Evolutionary conservation across 1,284 basidiomycete genomes (phyloP), one percentile per base, ranked within the genome.

Genomic region (Spongispora temasekensis): DNA sequence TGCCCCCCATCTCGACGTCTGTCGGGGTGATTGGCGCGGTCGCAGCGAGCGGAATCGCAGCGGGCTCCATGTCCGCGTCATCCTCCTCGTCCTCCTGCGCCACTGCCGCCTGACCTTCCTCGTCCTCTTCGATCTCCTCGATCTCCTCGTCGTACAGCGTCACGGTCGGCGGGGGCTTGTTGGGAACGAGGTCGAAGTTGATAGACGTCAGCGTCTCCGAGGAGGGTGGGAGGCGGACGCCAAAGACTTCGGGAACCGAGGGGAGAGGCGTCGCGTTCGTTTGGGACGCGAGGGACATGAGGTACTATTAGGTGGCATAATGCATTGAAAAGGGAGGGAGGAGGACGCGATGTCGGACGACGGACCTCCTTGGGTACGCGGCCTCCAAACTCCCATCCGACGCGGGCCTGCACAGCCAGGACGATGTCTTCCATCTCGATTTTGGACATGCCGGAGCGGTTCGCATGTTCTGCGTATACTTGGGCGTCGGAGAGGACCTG

Each of bases 301-400:
- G 84, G 77, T 97, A 95, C 95, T 98, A 46, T 40, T 32, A 37
- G 12, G n/a, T n/a, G n/a, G n/a, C n/a, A n/a, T n/a, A n/a, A 17
- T 1, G 13, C 10, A 15, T 55, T 19, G 34, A n/a, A 17, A 19
- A 31, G 51, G 15, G 52, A n/a, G 23, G 31, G n/a, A 2, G 27
- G 12, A 50, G 46, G 28, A 5, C 12, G 35, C n/a, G 35, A 44
- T 12, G 30, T 25, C 23, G 3, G 13, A 32, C n/a, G 40, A 80
- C 83, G 68, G 66, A 97, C 97, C 85, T 98, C 97, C 77, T 98
- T 95, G 0, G 96, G 95, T 23, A 97, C 90, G 15, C 94, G 85
- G 30, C 94, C 93, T 31, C 92, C 94, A 74, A 97, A 94, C 74
- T 95, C 94, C 88, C 95, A 95, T 54, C 96, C 95, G 17, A 97